Evolutionary conservation across 2,329 filamentous ascomycete species (phyloP), one percentile per base, ranked within the genome.

Genomic region (Zymoseptoria brevis): DNA sequence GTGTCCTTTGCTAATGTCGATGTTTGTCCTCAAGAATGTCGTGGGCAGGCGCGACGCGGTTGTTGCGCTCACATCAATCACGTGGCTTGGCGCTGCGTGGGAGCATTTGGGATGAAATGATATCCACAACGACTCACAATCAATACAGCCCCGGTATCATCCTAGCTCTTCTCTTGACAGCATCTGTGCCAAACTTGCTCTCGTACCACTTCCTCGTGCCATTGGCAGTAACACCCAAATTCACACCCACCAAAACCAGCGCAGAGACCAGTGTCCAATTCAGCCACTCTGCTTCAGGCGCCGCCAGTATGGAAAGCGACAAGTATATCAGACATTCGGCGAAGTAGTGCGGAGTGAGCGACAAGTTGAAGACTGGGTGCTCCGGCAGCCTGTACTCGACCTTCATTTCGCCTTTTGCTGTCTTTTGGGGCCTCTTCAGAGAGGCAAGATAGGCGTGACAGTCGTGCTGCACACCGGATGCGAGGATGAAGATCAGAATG

Each of bases 271-370:
- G 73, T 0, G 92, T 93, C 71, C 77, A 82, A 74, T 96, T 96
- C 60, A 90, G 72, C 57, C 82, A 63, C 30, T 78, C 74, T 9
- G 85, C 87, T 7, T 75, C 68, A 0, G 92, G 91, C 0, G 92
- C 90, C 29, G 87, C 85, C 48, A 88, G 73, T 52, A 94, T 75
- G 2, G 90, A 83, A 64, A 99, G 75, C n/a, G 87, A 82, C 19
- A 91, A 71, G 72, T 99, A 97, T 60, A 96, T 84, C 49, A 88
- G 72, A 70, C 89, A 92, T 76, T 97, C 94, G 69, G 87, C 90
- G 3, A 88, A 88, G 74, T 97, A 99, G 75, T 99, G 94, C 19
- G 94, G 91, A 67, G 89, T 95, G 48, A 96, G 75, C 21, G 95
- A 74, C 59, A 80, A 78, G 51, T 79, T 78, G 73, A 97, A 99